Conservation (phyloP, 495 filamentous ascomycete species). For the Aspergillus asperescens region DNA sequence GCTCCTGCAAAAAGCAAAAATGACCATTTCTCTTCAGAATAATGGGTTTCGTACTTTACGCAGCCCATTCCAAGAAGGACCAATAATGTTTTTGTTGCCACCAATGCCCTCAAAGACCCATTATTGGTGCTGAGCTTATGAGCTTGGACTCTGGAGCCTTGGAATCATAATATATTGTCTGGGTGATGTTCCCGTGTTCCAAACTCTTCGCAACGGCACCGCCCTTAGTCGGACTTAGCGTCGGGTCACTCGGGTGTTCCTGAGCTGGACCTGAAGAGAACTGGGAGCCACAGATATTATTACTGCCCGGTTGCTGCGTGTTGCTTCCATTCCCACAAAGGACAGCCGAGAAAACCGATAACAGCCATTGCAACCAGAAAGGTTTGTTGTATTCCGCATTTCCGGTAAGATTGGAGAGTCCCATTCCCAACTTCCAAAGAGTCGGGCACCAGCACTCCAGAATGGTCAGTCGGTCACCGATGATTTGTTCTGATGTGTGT, state of each 20-base stretch:
- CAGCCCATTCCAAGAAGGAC: neutral
- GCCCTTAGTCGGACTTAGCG: slow-evolving; percentile 1
- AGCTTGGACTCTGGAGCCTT: neutral
- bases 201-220: neutral
- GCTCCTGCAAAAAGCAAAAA: slow-evolving; percentile 2
- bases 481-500: slow-evolving; percentile 5
- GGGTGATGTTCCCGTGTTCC: slow-evolving; percentile 12
- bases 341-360: neutral
- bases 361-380: too few species aligned
- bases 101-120: neutral
- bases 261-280: slow-evolving; percentile 10
- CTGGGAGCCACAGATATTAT: too few species aligned
- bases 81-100: neutral
- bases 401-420: slow-evolving; percentile 2
- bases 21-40: neutral
- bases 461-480: slow-evolving; percentile 5
- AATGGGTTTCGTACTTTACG: neutral
- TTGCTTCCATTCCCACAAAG: neutral
- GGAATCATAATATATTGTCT: neutral
- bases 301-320: too few species aligned
- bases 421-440: neutral
- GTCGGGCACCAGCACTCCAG: slow-evolving; percentile 25
- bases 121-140: neutral
- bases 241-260: too few species aligned
- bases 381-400: too few species aligned